Percentiles rank a stretch among this genome's conserved stretches.
phyloP scores from a whole-genome alignment of 306 rosid species.

The Cicer judaicum region DNA sequence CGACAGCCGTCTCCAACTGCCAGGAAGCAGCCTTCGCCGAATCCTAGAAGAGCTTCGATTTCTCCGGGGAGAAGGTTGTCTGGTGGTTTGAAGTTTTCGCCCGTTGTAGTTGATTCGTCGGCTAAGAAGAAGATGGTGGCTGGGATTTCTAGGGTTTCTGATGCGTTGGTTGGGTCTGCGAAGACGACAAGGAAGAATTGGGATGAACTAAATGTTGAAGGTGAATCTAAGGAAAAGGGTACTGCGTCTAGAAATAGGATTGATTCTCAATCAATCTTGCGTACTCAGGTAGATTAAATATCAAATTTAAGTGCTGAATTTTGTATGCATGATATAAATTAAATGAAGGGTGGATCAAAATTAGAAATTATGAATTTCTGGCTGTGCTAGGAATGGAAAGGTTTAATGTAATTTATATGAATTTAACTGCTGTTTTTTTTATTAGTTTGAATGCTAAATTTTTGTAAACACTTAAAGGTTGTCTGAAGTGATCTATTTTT shows the following conservation, averaged over 20 bases:
- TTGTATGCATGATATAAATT: not conserved
- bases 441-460: too few relatives aligned
- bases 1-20: constrained; percentile 85
- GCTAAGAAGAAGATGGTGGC: constrained; percentile 73
- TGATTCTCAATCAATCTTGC: constrained; percentile 71
- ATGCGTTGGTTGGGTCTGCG: constrained; percentile 69
- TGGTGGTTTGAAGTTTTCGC: constrained; percentile 70
- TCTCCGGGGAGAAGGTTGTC: constrained; percentile 87
- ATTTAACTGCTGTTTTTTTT: too few relatives aligned
- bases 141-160: constrained; percentile 78
- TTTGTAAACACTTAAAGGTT: too few relatives aligned
- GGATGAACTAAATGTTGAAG: constrained; percentile 72
- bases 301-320: not conserved
- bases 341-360: not conserved
- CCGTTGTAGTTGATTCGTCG: constrained; percentile 63
- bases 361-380: not conserved
- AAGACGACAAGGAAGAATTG: constrained; percentile 77
- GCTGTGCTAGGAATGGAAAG: not conserved
- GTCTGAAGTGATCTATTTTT: not conserved
- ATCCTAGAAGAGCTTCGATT: constrained; percentile 73
- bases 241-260: constrained; percentile 58
- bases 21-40: constrained; percentile 83
- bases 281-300: constrained; percentile 72
- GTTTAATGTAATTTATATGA: not conserved
- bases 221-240: constrained; percentile 61